Evolutionary conservation across 768 basidiomycete species (phyloP).

Genomic region (Kwoniella sp.): DNA sequence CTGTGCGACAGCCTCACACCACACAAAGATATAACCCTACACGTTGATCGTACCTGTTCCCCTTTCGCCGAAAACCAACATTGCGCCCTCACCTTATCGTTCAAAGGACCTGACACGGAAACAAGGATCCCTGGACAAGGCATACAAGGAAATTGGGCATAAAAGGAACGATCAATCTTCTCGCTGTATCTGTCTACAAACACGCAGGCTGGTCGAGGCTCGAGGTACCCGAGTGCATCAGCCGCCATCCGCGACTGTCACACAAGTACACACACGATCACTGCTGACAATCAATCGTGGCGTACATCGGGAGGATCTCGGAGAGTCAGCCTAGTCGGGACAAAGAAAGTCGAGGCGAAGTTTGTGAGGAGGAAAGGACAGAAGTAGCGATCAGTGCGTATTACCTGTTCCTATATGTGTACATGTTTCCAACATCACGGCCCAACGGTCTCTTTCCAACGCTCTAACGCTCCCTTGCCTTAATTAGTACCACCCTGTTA

Average conservation of each 20-base stretch:
- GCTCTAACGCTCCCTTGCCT: neutral
- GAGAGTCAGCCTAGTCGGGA: too few relatives aligned
- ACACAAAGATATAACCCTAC: neutral
- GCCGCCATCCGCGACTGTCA: too few relatives aligned
- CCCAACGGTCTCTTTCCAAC: too few relatives aligned
- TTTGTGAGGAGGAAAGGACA: too few relatives aligned
- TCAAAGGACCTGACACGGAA: neutral
- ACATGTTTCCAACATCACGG: too few relatives aligned
- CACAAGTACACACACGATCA: neutral
- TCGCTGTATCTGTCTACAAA: neutral
- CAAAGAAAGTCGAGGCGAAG: too few relatives aligned
- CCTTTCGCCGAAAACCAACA: neutral
- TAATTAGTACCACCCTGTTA: neutral
- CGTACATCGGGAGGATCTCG: too few relatives aligned
- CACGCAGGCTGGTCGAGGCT: neutral
- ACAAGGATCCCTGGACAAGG: neutral
- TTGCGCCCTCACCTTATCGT: neutral
- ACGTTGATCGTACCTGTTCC: neutral
- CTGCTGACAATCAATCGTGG: too few relatives aligned
- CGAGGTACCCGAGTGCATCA: too few relatives aligned
- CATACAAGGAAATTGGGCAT: neutral
- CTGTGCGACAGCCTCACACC: neutral
- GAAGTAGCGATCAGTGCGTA: too few relatives aligned
- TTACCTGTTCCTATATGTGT: too few relatives aligned
- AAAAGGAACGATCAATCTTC: constrained; percentile 1